Conservation (phyloP, 306 rosid genomes). For the Lathyrus tuberosus region DNA sequence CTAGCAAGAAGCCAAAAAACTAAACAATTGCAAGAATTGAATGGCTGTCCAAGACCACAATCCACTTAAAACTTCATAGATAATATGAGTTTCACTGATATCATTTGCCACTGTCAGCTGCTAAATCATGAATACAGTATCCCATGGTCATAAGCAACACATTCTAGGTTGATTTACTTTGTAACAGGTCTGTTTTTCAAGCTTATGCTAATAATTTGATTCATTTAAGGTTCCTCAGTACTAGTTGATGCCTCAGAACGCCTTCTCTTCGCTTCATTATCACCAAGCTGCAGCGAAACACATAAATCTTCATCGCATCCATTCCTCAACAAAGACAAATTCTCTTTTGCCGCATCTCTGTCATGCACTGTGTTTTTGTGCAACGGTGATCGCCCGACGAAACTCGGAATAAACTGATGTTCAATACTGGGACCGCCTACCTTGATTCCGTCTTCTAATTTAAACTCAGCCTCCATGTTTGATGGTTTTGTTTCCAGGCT, state of each 20-base stretch:
- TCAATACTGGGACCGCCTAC: constrained; percentile 68
- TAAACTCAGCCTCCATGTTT: constrained; percentile 65
- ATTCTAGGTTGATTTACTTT: constrained; percentile 27
- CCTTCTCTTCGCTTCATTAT: constrained; percentile 89
- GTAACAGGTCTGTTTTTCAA: constrained; percentile 36
- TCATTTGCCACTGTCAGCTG: constrained; percentile 38
- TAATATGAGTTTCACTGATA: constrained; percentile 34
- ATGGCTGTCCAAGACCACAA: constrained; percentile 33
- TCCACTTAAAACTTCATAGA: constrained; percentile 32
- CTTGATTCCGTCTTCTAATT: constrained; percentile 70
- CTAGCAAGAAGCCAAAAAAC: neutral
- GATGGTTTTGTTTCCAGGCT: constrained; percentile 57
- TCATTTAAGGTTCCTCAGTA: constrained; percentile 68
- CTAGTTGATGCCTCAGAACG: constrained; percentile 79
- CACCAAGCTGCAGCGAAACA: constrained; percentile 90
- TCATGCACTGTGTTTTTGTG: constrained; percentile 55
- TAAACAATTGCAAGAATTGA: constrained; percentile 8
- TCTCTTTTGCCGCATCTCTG: constrained; percentile 57
- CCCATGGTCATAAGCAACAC: constrained; percentile 35
- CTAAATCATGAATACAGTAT: constrained; percentile 37
- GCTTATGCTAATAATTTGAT: constrained; percentile 33
- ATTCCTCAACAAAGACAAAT: constrained; percentile 71
- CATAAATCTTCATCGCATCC: constrained; percentile 72
- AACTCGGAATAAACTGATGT: constrained; percentile 94
- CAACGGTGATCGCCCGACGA: constrained; percentile 65